Percentiles rank a stretch among this genome's conserved stretches.
Conservation (phyloP, 257 asterid species). For the Forsythia viridissima region DNA sequence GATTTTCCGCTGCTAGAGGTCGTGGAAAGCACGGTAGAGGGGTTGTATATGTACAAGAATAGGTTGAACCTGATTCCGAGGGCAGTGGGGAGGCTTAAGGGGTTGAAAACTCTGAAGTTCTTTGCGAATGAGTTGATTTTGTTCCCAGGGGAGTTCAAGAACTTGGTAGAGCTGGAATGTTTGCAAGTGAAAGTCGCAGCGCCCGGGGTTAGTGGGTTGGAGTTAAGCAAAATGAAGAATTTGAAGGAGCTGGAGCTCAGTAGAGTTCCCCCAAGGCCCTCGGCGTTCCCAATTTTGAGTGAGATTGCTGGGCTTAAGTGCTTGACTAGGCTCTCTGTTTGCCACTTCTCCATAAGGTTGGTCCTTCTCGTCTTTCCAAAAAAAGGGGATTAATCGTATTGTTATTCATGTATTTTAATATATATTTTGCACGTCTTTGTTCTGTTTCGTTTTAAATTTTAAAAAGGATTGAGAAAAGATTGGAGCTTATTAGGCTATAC, state of each 20-base stretch:
- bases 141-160: slow-evolving; percentile 65
- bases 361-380: not conserved
- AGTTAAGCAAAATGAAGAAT: slow-evolving; percentile 60
- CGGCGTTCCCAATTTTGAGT: slow-evolving; percentile 64
- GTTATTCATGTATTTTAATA: not conserved
- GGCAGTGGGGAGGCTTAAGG: slow-evolving; percentile 55
- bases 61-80: slow-evolving; percentile 72
- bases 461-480: not conserved
- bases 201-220: slow-evolving; percentile 73
- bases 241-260: slow-evolving; percentile 89
- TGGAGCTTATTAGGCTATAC: not conserved
- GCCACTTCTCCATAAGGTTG: slow-evolving; percentile 92
- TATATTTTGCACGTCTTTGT: not conserved
- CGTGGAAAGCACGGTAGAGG: slow-evolving; percentile 44
- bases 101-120: slow-evolving; percentile 72
- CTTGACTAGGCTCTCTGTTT: slow-evolving; percentile 80
- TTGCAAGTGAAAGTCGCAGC: slow-evolving; percentile 74
- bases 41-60: slow-evolving; percentile 75
- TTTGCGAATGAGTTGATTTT: slow-evolving; percentile 81
- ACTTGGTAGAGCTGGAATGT: slow-evolving; percentile 65
- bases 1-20: slow-evolving; percentile 52
- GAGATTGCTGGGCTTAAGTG: slow-evolving; percentile 70
- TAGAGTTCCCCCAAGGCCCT: slow-evolving; percentile 71
- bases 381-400: not conserved
- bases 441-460: not conserved